Conservation (phyloP, 78 protist genomes). For the Salpingoeca rosetta region DNA sequence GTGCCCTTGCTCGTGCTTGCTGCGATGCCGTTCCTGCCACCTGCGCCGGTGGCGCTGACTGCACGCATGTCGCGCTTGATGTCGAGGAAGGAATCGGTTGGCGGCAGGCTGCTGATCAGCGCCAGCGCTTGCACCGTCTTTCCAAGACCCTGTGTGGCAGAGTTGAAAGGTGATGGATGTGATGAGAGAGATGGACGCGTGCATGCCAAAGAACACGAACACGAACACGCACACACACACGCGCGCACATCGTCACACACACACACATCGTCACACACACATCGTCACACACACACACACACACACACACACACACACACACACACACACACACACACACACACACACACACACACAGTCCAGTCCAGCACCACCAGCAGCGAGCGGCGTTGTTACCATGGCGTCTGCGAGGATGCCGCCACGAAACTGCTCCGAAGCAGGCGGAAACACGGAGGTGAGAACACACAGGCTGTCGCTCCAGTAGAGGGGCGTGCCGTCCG, state of each 20-base stretch:
- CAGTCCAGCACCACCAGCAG: too few relatives aligned
- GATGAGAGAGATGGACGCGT: not conserved
- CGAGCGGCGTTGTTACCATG: too few relatives aligned
- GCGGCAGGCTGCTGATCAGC: not conserved
- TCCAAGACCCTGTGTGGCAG: conserved; percentile 41
- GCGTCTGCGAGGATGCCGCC: conserved; percentile 33
- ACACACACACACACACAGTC: too few relatives aligned
- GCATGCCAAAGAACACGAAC: not conserved
- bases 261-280: not conserved
- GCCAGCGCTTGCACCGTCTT: conserved; percentile 46
- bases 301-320: too few relatives aligned
- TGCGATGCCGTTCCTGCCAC: not conserved
- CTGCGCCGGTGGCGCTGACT: not conserved
- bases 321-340: too few relatives aligned
- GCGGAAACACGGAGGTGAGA: not conserved
- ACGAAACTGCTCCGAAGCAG: not conserved
- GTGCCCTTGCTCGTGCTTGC: too few relatives aligned
- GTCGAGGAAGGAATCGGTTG: not conserved
- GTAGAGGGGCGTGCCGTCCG: not conserved
- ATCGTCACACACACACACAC: not conserved
- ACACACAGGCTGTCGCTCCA: not conserved
- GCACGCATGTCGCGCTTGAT: not conserved
- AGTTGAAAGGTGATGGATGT: not conserved
- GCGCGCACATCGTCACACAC: not conserved
- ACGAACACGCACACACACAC: too few relatives aligned